These are phyloP conservation scores for Coemansia sp. DNA, from an alignment of 192 early-diverging fungal genomes.

Conservation along the genomic window DNA sequence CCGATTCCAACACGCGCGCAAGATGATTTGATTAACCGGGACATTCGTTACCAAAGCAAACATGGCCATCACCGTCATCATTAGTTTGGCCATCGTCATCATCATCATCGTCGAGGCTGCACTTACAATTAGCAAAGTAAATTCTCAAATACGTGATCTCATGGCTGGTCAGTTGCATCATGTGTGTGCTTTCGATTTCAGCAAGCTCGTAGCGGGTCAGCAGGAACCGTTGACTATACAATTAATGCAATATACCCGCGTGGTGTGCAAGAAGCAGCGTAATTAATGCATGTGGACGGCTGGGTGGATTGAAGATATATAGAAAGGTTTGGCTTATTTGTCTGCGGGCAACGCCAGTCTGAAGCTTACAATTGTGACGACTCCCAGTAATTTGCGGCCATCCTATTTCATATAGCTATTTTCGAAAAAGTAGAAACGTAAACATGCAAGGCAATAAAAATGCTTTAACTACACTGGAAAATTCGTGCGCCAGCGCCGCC, in stretches of 20 bases:
- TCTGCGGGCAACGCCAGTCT: not conserved
- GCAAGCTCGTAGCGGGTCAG: constrained; percentile 48
- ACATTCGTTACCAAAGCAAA: not conserved
- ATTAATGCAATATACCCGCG: constrained; percentile 9
- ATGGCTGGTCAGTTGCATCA: constrained; percentile 22
- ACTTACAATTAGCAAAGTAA: constrained; percentile 44
- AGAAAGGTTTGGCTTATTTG: not conserved
- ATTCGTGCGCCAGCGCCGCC: not conserved
- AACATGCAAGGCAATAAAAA: not conserved
- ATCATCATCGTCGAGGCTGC: not conserved
- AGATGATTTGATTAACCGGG: not conserved
- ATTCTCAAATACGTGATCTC: constrained; percentile 40
- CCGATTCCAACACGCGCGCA: not conserved
- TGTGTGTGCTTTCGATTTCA: constrained; percentile 28
- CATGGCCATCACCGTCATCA: not conserved
- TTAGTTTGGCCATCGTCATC: no score
- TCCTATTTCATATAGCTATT: constrained; percentile 4
- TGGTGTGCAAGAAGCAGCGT: not conserved
- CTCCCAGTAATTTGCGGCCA: constrained; percentile 58
- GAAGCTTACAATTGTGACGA: constrained; percentile 51
- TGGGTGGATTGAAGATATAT: not conserved
- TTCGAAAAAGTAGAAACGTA: not conserved
- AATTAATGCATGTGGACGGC: constrained; percentile 1
- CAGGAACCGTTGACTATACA: constrained; percentile 48
- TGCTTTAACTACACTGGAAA: no score